These are phyloP conservation scores for Beauveria varroae DNA, from an alignment of 2,329 filamentous ascomycete genomes.

Conservation along the genomic window DNA sequence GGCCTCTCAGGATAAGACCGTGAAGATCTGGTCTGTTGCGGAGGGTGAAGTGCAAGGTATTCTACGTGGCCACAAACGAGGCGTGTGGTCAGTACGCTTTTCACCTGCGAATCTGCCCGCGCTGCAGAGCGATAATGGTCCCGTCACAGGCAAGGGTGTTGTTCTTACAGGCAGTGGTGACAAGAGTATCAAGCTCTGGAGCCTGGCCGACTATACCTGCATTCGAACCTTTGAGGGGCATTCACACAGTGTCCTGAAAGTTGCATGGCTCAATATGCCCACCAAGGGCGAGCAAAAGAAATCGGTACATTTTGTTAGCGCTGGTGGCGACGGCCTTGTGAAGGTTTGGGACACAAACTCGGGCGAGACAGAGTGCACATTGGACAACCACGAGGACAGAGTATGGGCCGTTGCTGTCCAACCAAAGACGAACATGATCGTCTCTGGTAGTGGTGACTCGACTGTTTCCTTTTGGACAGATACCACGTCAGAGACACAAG, in stretches of 20 bases:
- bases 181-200: conserved; percentile 96
- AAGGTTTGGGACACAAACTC: conserved; percentile 91
- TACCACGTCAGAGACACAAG: conserved; percentile 73
- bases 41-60: conserved; percentile 89
- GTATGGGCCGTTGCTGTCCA: conserved; percentile 84
- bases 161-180: conserved; percentile 89
- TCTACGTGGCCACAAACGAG: conserved; percentile 82
- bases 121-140: conserved; percentile 63
- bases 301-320: conserved; percentile 69
- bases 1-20: conserved; percentile 90
- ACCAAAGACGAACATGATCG: conserved; percentile 60
- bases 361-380: conserved; percentile 78
- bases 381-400: conserved; percentile 95
- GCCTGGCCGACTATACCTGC: conserved; percentile 82
- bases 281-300: conserved; percentile 46
- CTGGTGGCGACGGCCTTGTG: conserved; percentile 87
- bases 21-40: conserved; percentile 91
- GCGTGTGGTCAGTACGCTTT: conserved; percentile 94
- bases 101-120: conserved; percentile 70
- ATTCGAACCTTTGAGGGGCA: conserved; percentile 93
- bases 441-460: conserved; percentile 87
- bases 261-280: conserved; percentile 69
- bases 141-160: conserved; percentile 70
- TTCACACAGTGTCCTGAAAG: conserved; percentile 90
- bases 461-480: conserved; percentile 95